Percentiles rank a stretch among this genome's conserved stretches.
phyloP scores from a whole-genome alignment of 352 stramenopile species.

The Phytophthora litchii region DNA sequence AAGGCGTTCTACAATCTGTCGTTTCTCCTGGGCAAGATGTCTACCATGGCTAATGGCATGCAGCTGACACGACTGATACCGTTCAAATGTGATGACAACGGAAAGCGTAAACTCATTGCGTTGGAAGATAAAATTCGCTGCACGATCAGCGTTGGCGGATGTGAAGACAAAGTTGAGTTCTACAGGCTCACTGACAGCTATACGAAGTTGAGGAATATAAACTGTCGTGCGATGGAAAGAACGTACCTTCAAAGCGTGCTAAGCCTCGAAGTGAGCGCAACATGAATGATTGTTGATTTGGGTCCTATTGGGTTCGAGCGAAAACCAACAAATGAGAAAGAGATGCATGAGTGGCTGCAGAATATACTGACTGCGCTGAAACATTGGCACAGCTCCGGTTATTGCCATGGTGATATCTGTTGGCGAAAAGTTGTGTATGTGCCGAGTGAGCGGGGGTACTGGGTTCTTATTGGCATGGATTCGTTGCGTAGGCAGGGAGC shows the following conservation, averaged over 20 bases:
- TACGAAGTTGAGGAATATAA: no score
- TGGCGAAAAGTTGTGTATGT: slow-evolving; percentile 22
- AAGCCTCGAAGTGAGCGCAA: slow-evolving; percentile 1
- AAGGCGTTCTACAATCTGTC: slow-evolving; percentile 25
- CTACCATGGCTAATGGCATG: background rate
- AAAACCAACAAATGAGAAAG: background rate
- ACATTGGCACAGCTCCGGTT: slow-evolving; percentile 23
- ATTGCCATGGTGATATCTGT: slow-evolving; percentile 33
- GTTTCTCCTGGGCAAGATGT: slow-evolving; percentile 17
- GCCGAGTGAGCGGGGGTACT: background rate
- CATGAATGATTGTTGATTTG: slow-evolving; percentile 5
- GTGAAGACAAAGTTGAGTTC: no score
- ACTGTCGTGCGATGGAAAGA: no score
- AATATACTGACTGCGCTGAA: slow-evolving; percentile 28
- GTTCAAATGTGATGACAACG: slow-evolving; percentile 3
- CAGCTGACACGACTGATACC: background rate
- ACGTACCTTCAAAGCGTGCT: slow-evolving; percentile 14
- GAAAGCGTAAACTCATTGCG: background rate
- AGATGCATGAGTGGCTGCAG: slow-evolving; percentile 25
- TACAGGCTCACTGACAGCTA: no score
- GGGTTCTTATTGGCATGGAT: slow-evolving; percentile 20
- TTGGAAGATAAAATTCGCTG: slow-evolving; percentile 8
- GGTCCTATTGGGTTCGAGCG: background rate
- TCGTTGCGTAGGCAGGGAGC: slow-evolving; percentile 1
- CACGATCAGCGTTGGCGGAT: no score